Evolutionary conservation across 176 grass and related monocot species (phyloP).

Genomic region (Saccharum spontaneum): DNA sequence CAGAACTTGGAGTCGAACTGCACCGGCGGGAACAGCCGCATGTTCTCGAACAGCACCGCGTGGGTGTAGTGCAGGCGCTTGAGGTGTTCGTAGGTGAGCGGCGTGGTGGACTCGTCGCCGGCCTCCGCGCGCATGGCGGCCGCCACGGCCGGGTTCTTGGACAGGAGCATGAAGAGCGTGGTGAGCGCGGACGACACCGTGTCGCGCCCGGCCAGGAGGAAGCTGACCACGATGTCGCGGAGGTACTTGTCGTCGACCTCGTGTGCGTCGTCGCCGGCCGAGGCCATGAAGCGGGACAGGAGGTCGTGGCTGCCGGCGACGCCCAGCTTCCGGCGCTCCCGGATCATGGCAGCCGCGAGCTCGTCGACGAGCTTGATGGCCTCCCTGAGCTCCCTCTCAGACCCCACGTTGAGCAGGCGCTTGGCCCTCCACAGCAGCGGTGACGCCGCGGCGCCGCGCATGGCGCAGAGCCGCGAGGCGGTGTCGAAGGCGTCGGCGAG

Average conservation of each 20-base stretch:
- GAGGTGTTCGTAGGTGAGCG: slow-evolving; percentile 41
- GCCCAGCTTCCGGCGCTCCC: slow-evolving; percentile 54
- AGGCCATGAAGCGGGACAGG: slow-evolving; percentile 77
- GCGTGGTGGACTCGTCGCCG: not conserved
- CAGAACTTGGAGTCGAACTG: too few species aligned
- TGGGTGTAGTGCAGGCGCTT: too few species aligned
- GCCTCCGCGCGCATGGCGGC: slow-evolving; percentile 38
- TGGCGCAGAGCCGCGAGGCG: slow-evolving; percentile 58
- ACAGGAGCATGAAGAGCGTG: slow-evolving; percentile 76
- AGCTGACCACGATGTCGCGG: slow-evolving; percentile 91
- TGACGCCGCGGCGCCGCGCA: slow-evolving; percentile 37
- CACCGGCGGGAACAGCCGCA: too few species aligned
- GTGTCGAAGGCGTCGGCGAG: slow-evolving; percentile 69
- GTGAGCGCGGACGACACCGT: slow-evolving; percentile 72
- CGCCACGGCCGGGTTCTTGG: slow-evolving; percentile 43
- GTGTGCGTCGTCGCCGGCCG: not conserved
- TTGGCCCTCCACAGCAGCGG: slow-evolving; percentile 68
- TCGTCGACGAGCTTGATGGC: slow-evolving; percentile 46
- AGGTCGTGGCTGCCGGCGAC: slow-evolving; percentile 54
- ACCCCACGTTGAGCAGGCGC: slow-evolving; percentile 58
- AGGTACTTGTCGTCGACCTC: slow-evolving; percentile 57
- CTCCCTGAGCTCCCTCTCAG: slow-evolving; percentile 65
- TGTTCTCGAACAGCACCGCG: too few species aligned
- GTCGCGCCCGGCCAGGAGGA: slow-evolving; percentile 81
- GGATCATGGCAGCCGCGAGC: slow-evolving; percentile 60